Evolutionary conservation across 2,329 filamentous ascomycete genomes (phyloP).

Genomic region (Calonectria ilicicola): DNA sequence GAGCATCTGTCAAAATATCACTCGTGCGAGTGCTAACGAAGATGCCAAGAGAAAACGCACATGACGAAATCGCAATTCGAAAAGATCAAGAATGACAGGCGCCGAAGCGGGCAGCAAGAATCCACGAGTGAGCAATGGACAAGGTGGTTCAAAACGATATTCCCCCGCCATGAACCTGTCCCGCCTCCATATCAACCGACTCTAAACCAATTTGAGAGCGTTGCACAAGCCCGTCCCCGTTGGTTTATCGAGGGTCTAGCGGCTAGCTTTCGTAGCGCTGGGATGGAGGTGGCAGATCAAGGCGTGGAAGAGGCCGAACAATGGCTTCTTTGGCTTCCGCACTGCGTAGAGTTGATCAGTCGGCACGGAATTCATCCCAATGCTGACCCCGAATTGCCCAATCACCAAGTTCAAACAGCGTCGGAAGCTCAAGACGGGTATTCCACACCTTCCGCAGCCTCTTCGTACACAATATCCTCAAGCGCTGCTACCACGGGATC

Average conservation of each 20-base stretch:
- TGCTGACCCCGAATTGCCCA: not conserved
- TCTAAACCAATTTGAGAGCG: not conserved
- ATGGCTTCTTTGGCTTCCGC: not conserved
- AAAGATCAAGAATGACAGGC: not conserved
- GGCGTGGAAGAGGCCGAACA: not conserved
- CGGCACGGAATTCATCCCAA: not conserved
- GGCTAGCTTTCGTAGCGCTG: not conserved
- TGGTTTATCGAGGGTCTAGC: not conserved
- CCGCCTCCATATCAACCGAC: not conserved
- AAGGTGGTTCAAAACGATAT: not conserved
- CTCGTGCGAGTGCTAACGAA: not conserved
- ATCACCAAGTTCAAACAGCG: not conserved
- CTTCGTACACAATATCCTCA: not conserved
- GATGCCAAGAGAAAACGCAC: not conserved
- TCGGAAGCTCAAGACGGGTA: not conserved
- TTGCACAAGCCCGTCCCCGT: not conserved
- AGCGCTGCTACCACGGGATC: not conserved
- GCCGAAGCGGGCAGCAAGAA: not conserved
- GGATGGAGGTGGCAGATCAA: not conserved
- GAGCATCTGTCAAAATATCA: not conserved
- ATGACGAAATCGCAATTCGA: not conserved
- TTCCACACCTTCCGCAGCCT: not conserved
- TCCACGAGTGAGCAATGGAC: not conserved
- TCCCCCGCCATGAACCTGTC: not conserved
- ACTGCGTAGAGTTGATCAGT: not conserved